Evolutionary conservation across 345 rosid genomes (phyloP), one percentile per base, ranked within the genome.

Genomic region (Lumnitzera littorea): DNA sequence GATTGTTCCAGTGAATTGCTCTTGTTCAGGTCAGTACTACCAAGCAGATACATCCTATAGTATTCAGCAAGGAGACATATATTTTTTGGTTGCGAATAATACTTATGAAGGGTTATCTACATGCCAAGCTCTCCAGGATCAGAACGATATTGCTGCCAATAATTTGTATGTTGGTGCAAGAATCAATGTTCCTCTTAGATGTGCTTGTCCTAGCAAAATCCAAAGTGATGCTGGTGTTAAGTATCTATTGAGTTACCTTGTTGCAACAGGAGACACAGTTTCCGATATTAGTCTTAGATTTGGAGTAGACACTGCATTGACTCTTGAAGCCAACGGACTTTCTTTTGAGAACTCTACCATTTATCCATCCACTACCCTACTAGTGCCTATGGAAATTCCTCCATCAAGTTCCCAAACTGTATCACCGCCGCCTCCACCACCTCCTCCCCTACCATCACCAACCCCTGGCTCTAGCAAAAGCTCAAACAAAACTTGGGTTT

Each of bases 21-120:
- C 88, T 46, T 91, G 96, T 59, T 81, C 91, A 2, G 80, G 82
- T 48, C 55, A 72, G 13, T 59, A 70, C 59, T 84, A 75, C 47
- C 90, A 88, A 65, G 62, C 55, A 4, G 82, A 86, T 78, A 69
- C 84, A 43, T 69, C 74, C 17, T 84, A 81, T 61, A 61, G 79
- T 24, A 72, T 86, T 65, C 55, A 53, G 67, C 27, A 15, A 2
- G 63, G 43, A 1, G 71, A 86, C 2, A 52, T 20, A 0, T 65
- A 58, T 43, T 41, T 84, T 10, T 0, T 0, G 11, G 69, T 91
- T 51, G 95, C 95, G 3, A 86, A 81, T 29, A 47, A 75, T 53
- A 88, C 85, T 14, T 80, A 67, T 23, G 84, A 91, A 62, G 98
- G 89, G 13, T 80, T 91, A 23, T 81, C 96, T 2, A 91, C 90